These are phyloP conservation scores for Cichorium intybus DNA, from an alignment of 140 eudicot species.

Conservation along the genomic window DNA sequence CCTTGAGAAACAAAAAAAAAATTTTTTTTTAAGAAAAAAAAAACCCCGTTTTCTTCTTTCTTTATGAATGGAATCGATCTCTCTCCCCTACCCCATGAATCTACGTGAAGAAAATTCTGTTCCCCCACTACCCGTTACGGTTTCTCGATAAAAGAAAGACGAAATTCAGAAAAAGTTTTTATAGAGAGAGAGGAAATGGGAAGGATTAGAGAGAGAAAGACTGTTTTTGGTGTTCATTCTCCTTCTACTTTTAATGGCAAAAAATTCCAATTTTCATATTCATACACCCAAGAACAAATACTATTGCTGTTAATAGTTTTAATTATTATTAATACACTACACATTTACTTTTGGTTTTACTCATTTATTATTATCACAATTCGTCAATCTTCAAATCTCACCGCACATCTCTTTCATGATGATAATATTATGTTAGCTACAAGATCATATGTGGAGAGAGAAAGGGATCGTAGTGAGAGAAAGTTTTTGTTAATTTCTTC, in stretches of 20 bases:
- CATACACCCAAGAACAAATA: slow-evolving; percentile 35
- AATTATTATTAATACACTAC: slow-evolving; percentile 27
- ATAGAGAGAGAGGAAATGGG: slow-evolving; percentile 32
- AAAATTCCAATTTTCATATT: slow-evolving; percentile 17
- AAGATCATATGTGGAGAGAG: slow-evolving; percentile 23
- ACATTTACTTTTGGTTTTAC: slow-evolving; percentile 27
- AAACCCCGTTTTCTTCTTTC: background rate
- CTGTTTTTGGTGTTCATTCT: slow-evolving; percentile 38
- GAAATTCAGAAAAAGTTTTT: slow-evolving; percentile 15
- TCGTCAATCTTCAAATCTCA: slow-evolving; percentile 45
- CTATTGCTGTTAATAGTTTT: slow-evolving; percentile 17
- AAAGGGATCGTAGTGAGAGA: slow-evolving; percentile 22
- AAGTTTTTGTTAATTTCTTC: slow-evolving; percentile 14
- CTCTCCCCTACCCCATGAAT: background rate
- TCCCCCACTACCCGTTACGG: slow-evolving; percentile 30
- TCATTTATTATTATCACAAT: slow-evolving; percentile 29
- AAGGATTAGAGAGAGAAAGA: slow-evolving; percentile 46
- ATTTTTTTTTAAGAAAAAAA: background rate
- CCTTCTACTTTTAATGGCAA: slow-evolving; percentile 40
- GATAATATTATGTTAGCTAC: slow-evolving; percentile 13
- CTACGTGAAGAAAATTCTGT: slow-evolving; percentile 2
- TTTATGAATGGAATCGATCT: slow-evolving; percentile 5
- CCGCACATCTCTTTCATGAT: slow-evolving; percentile 63
- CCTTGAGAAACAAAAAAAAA: background rate
- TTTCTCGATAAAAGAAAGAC: slow-evolving; percentile 36